Evolutionary conservation across 257 asterid genomes (phyloP), one percentile per base, ranked within the genome.

Genomic region (Vinca minor): DNA sequence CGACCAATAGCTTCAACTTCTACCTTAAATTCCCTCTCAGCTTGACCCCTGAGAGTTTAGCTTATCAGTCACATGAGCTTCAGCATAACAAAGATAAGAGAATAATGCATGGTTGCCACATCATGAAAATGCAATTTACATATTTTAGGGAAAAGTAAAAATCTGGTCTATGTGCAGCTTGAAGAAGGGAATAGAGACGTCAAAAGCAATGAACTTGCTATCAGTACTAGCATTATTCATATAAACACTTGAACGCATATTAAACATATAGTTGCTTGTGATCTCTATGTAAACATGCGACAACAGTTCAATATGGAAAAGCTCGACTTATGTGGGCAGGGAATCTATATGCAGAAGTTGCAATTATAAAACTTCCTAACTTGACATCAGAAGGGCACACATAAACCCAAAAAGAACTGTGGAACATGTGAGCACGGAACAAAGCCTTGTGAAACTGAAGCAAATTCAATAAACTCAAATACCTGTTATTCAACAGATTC

Each of bases 1-100:
- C 98, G 94, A 54, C 98, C 96, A 65, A 91, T 91, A 36, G 76
- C 89, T 45, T 88, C 98, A 55, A 91, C 98, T 82, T 91, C 98
- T 57, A 86, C 95, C 78, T 88, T 91, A 69, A 91, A 91, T 77
- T 91, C 98, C 59, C 81, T 91, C 77, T 91, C 95, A 0, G 98
- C 98, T 77, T 92, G 98, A 56, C 95, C 98, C 81, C 98, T 92
- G 79, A 54, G 12, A 77, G 61, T 45, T 38, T 59, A 41, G 53
- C 63, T 46, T 13, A 8, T 31, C 49, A 61, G 10, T 39, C 63
- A 53, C 52, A 15, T 61, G 62, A 75, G 69, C 62, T 74, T n/a
- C 73, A 58, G 71, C 11, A 8, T 59, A 23, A 46, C 5, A 65
- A 53, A 26, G 31, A 68, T 67, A 67, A 3, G 23, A 73, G 57